Conservation (phyloP, 2,329 filamentous ascomycete species). For the Talaromyces sp. region DNA sequence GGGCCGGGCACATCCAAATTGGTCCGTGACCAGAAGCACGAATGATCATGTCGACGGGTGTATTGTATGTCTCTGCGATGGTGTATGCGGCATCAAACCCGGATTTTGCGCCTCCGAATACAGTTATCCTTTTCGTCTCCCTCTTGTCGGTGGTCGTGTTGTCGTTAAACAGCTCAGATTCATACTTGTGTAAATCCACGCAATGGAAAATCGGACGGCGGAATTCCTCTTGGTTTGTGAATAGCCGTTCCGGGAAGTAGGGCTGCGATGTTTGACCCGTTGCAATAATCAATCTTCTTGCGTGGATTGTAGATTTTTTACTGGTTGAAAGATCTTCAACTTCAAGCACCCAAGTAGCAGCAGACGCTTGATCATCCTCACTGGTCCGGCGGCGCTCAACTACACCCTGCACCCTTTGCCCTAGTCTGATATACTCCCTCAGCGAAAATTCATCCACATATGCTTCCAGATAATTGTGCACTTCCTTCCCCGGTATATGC, state of each 20-base stretch:
- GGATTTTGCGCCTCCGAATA: constrained; percentile 59
- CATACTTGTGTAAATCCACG: constrained; percentile 46
- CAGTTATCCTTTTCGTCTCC: constrained; percentile 31
- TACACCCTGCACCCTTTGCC: background rate
- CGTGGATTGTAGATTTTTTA: background rate
- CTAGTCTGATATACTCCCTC: constrained; percentile 38
- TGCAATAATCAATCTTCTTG: constrained; percentile 54
- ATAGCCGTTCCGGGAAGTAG: constrained; percentile 48
- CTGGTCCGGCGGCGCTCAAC: background rate
- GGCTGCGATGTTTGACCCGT: constrained; percentile 58
- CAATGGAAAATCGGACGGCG: constrained; percentile 54
- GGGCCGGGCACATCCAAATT: constrained; percentile 41
- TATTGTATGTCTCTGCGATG: constrained; percentile 48
- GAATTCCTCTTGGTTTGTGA: constrained; percentile 49
- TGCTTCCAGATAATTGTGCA: constrained; percentile 54
- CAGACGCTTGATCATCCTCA: background rate
- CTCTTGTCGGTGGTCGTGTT: constrained; percentile 23
- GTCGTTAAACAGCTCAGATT: constrained; percentile 9
- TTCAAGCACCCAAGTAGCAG: constrained; percentile 43
- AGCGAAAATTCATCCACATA: constrained; percentile 54
- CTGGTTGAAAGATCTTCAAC: background rate
- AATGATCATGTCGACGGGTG: constrained; percentile 43
- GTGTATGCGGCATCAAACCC: constrained; percentile 60
- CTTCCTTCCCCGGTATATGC: constrained; percentile 54
- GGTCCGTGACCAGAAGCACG: constrained; percentile 40